Evolutionary conservation across 495 filamentous ascomycete species (phyloP), one percentile per base, ranked within the genome.

Genomic region (Trichocladium uniseriatum): DNA sequence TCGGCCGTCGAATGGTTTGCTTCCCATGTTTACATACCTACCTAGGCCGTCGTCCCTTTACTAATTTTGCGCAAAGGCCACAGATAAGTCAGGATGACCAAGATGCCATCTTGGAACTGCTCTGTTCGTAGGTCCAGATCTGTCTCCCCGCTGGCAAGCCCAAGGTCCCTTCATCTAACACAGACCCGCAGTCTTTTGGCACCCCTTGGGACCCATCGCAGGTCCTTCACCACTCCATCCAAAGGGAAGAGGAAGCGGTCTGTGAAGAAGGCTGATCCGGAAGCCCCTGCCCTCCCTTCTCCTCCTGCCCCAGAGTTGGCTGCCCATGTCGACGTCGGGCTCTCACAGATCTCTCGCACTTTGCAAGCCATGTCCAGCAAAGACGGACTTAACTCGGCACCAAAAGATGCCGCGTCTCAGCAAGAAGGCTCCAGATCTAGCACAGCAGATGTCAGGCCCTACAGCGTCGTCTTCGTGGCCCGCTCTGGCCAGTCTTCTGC

Each of bases 251-350:
- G 73, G 38, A 74, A 73, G 43, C 59, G 54, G 39, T 64, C 62
- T 55, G 5, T 2, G 11, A 68, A 68, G 46, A 39, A 53, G 11
- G 62, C 60, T 38, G 36, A 42, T 8, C 43, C 43, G 11, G 52
- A 57, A 15, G 31, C 29, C n/a, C 16, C 37, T 22, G 14, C 3
- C 11, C 5, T 39, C 16, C 38, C 38, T 11, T 34, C 45, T 2
- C 64, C 71, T 32, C 67, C 75, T 19, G 45, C 49, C 19, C 79
- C 78, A 16, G 72, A 75, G 21, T 50, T 83, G 9, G 55, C 64
- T n/a, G 54, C 64, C 8, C 68, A 75, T 53, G 46, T 86, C 34
- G 75, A 79, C 5, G 59, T 84, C 32, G 82, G 83, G 16, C 65
- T 86, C 40, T 72, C 79, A 49, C 63, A 60, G 41, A 72, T 82